Evolutionary conservation across 2,329 filamentous ascomycete species (phyloP).

Genomic region (Canariomyces notabilis): DNA sequence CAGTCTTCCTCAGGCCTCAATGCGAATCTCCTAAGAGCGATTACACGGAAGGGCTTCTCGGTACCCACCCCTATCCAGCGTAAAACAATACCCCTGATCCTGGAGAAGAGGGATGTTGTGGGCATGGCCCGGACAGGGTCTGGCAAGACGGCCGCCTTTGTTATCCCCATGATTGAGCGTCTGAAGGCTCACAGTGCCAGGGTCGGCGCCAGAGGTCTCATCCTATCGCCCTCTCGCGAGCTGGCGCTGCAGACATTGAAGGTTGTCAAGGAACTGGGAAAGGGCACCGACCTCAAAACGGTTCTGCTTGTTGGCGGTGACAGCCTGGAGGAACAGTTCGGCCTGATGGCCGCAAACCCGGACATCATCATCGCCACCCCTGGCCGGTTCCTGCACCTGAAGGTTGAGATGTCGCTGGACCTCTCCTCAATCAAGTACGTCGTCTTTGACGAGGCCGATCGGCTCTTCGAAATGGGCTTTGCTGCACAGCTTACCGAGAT

Average conservation of each 20-base stretch:
- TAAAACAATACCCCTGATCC: slow-evolving; percentile 87
- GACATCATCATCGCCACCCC: slow-evolving; percentile 97
- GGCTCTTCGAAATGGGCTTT: slow-evolving; percentile 98
- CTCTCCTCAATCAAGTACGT: slow-evolving; percentile 89
- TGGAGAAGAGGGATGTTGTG: slow-evolving; percentile 91
- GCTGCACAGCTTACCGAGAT: slow-evolving; percentile 90
- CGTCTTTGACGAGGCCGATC: slow-evolving; percentile 95
- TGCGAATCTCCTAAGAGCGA: slow-evolving; percentile 78
- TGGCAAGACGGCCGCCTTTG: slow-evolving; percentile 96
- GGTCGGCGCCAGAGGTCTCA: slow-evolving; percentile 79
- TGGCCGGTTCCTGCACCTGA: slow-evolving; percentile 90
- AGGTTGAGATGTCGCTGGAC: slow-evolving; percentile 92
- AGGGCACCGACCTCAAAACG: slow-evolving; percentile 86
- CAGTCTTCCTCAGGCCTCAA: slow-evolving; percentile 56
- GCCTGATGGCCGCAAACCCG: slow-evolving; percentile 86
- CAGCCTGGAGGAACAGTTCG: slow-evolving; percentile 91
- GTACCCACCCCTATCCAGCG: slow-evolving; percentile 96
- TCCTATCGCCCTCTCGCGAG: slow-evolving; percentile 90
- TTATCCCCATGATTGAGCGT: slow-evolving; percentile 96
- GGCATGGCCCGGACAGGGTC: slow-evolving; percentile 99
- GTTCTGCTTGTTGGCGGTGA: slow-evolving; percentile 91
- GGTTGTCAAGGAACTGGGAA: slow-evolving; percentile 89
- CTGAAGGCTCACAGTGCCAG: slow-evolving; percentile 82
- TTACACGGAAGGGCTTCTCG: slow-evolving; percentile 88
- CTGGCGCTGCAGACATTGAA: slow-evolving; percentile 91